Evolutionary conservation across 805 yeast genomes (phyloP).

Genomic region (Candida pini): DNA sequence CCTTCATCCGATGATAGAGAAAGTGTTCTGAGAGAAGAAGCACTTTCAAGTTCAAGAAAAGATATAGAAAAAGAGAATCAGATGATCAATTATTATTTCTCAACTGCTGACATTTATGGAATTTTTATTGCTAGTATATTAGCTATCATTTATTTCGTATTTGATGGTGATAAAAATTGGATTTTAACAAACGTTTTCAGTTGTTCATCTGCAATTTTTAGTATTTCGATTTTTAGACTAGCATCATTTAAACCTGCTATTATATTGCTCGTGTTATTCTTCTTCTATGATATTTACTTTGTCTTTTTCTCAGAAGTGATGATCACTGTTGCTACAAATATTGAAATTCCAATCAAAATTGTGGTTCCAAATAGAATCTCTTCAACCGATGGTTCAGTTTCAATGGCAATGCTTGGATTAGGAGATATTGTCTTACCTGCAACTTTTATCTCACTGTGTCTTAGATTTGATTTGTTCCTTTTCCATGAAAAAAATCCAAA

Average conservation of each 20-base stretch:
- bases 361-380: constrained; percentile 35
- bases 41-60: constrained; percentile 15
- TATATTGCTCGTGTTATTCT: constrained; percentile 42
- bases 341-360: constrained; percentile 52
- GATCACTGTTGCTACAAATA: constrained; percentile 52
- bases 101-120: constrained; percentile 26
- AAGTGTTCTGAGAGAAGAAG: constrained; percentile 24
- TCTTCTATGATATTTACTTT: constrained; percentile 60
- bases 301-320: constrained; percentile 60
- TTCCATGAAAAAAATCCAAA: constrained; percentile 29
- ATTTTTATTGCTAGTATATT: constrained; percentile 13
- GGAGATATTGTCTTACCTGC: constrained; percentile 69
- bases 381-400: constrained; percentile 9
- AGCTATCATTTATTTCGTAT: constrained; percentile 5
- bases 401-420: constrained; percentile 46
- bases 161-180: constrained; percentile 37
- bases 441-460: constrained; percentile 42
- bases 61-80: constrained; percentile 27
- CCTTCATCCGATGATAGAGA: constrained; percentile 28
- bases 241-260: constrained; percentile 42
- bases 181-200: constrained; percentile 39
- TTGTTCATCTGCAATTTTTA: constrained; percentile 36
- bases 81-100: constrained; percentile 29
- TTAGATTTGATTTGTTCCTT: constrained; percentile 46
- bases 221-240: constrained; percentile 34